Base-by-base conservation (phyloP, 2,329 filamentous ascomycete genomes). In the Fusarium agapanthi region DNA sequence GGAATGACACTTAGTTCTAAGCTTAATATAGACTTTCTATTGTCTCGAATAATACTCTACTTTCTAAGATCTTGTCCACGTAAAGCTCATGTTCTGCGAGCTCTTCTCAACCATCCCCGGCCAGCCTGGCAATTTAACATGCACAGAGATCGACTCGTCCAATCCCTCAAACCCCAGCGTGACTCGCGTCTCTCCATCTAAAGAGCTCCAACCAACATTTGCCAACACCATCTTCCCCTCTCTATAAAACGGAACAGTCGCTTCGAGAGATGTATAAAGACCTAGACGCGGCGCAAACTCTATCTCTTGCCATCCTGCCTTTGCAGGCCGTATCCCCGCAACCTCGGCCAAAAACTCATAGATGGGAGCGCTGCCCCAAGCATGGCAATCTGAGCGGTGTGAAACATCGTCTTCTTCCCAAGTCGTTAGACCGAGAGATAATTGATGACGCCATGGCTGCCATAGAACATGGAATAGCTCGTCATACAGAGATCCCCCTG, bases 21-120 rank as follows among this genome's bases (percentile, higher is more conserved):
- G 0, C 6, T 10, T 7, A 0, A 34, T 20, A 24, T 20, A 20
- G 1, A 24, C 13, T 40, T 5, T 41, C 2, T n/a, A 12, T 24
- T 5, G 2, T 3, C 2, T n/a, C 12, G 2, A 9, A 14, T n/a
- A 10, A 47, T 18, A n/a, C 2, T 18, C 4, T 34, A n/a, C 0
- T 34, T 1, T 40, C 15, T 24, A 26, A 9, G n/a, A 50, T 22
- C 11, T 16, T 2, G 10, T 7, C n/a, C 47, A 56, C 13, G 28
- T 34, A 7, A 56, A 61, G 1, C 7, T 18, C 48, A 56, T 61
- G 11, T 12, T 15, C 15, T 24, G 12, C 1, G 30, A 56, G n/a
- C 57, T 56, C 13, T 28, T 34, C 37, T 41, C 40, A 6, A 35
- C 15, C 37, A 26, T 61, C 3, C 13, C 37, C 1, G n/a, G n/a